Base-by-base conservation (phyloP, 306 rosid genomes). In the Biancaea sappan region DNA sequence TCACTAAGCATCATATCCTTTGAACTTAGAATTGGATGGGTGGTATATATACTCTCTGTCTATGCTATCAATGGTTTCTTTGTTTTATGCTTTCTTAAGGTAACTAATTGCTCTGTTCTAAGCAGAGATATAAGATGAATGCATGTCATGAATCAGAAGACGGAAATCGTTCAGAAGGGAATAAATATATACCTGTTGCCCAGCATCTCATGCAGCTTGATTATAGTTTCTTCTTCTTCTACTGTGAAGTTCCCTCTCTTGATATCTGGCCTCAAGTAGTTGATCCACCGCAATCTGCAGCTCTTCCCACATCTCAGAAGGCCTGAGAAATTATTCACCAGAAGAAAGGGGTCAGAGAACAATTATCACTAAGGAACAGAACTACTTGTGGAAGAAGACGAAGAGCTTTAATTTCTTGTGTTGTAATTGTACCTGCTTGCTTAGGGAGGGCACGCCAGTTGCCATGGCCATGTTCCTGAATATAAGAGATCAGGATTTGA, bases 361-460 rank as follows among this genome's bases (percentile, higher is more conserved):
- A 15, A 59, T 58, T n/a, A 69, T 25, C 2, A 40, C 44, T 19
- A 54, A 15, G 50, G 50, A 21, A 37, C 31, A 38, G 58, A 48
- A 18, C 19, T 0, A 8, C 34, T 25, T 54, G 61, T 29, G 3
- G 15, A 15, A 1, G 2, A 16, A 16, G 21, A 18, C 10, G 16
- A 3, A 43, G 4, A 13, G 13, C 16, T n/a, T n/a, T n/a, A n/a
- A n/a, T n/a, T n/a, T n/a, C n/a, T n/a, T n/a, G n/a, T n/a, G n/a
- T n/a, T n/a, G n/a, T n/a, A n/a, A n/a, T n/a, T n/a, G 68, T 81
- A 94, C 99, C 98, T n/a, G 99, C 95, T 73, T 82, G 93, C 43
- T 90, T 95, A 0, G 99, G 99, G 29, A 95, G 99, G 50, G 99
- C 98, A 61, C 99, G 92, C 99, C 99, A 95, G 51, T 95, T 95